Evolutionary conservation across 2,329 filamentous ascomycete species (phyloP).

Genomic region (Aspergillus eucalypticola): DNA sequence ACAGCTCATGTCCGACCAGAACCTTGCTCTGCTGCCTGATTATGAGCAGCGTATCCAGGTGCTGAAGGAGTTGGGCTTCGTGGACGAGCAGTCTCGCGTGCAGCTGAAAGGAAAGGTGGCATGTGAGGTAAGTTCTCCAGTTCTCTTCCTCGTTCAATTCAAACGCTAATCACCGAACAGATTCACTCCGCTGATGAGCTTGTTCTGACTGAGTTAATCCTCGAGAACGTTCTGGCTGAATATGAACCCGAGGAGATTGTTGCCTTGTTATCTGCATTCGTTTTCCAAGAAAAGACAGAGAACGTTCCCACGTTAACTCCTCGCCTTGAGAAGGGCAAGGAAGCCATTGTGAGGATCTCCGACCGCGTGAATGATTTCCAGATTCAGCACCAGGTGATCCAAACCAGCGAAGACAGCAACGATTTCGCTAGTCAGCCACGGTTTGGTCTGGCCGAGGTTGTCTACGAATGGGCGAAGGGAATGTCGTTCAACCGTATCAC

Average conservation of each 20-base stretch:
- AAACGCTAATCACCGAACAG: conserved; percentile 30
- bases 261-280: conserved; percentile 86
- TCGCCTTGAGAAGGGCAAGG: conserved; percentile 76
- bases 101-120: conserved; percentile 98
- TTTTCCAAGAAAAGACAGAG: conserved; percentile 96
- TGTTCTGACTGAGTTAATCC: conserved; percentile 90
- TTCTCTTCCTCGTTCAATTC: background rate
- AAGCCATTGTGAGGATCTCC: conserved; percentile 83
- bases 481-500: conserved; percentile 99
- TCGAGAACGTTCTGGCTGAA: conserved; percentile 93
- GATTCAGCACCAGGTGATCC: conserved; percentile 86
- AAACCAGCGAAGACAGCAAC: conserved; percentile 84
- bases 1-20: conserved; percentile 90
- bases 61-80: conserved; percentile 85
- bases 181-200: conserved; percentile 97
- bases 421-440: conserved; percentile 85
- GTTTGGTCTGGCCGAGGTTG: conserved; percentile 94
- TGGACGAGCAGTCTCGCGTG: conserved; percentile 82
- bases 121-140: conserved; percentile 64
- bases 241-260: conserved; percentile 97
- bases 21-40: conserved; percentile 90
- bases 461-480: conserved; percentile 96
- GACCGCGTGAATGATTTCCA: conserved; percentile 92
- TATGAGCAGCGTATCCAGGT: conserved; percentile 95
- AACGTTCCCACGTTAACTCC: conserved; percentile 76